Conservation (phyloP, 352 stramenopile species). For the Globisporangium uncinulatum region DNA sequence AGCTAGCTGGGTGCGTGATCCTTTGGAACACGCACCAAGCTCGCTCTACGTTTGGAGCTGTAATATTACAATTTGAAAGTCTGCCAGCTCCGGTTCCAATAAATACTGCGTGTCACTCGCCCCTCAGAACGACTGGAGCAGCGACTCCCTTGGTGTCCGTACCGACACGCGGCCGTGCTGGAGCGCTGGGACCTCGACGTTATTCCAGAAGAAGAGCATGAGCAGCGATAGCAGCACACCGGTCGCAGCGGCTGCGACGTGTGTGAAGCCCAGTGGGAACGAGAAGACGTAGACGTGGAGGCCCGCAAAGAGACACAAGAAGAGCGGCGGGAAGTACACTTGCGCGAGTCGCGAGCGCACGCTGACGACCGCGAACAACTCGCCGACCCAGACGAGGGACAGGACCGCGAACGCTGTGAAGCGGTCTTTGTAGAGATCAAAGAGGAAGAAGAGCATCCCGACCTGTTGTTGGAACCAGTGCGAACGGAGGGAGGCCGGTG, state of each 20-base stretch:
- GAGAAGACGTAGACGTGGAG: conserved; percentile 95
- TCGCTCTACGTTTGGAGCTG: too few relatives aligned
- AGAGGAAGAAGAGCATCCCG: conserved; percentile 95
- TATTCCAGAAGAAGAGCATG: conserved; percentile 72
- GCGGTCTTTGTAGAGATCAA: conserved; percentile 93
- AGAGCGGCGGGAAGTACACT: conserved; percentile 85
- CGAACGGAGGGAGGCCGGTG: background rate
- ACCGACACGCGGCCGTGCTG: conserved; percentile 35
- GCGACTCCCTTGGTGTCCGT: conserved; percentile 12
- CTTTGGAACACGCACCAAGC: too few relatives aligned
- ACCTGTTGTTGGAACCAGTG: conserved; percentile 31
- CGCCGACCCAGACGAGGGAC: conserved; percentile 82
- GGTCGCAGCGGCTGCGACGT: conserved; percentile 65
- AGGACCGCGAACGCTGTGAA: conserved; percentile 89
- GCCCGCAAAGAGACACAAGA: conserved; percentile 93
- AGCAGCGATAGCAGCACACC: conserved; percentile 36
- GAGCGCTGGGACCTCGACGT: conserved; percentile 59
- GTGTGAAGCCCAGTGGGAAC: conserved; percentile 91
- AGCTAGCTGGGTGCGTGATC: too few relatives aligned
- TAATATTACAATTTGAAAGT: background rate
- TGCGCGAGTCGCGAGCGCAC: conserved; percentile 64
- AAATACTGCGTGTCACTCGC: background rate
- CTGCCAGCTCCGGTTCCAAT: background rate
- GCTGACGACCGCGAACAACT: conserved; percentile 89
- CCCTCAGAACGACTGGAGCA: background rate